Percentiles rank a stretch among this genome's conserved stretches.
Conservation (phyloP, 208 protist species). For the Leishmania turanica region DNA sequence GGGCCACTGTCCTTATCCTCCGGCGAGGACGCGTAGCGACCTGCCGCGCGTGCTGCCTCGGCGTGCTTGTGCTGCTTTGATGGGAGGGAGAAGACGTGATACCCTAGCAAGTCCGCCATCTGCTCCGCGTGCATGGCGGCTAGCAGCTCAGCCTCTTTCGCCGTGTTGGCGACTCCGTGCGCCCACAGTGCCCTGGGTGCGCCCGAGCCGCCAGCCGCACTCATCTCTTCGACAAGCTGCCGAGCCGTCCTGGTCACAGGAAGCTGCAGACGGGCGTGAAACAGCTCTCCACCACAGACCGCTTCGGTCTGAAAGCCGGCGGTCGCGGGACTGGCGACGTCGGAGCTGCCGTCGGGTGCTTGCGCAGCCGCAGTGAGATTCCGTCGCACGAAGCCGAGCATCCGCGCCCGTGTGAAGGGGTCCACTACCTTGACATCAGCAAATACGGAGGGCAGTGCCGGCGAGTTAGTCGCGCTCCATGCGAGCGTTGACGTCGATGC, state of each 20-base stretch:
- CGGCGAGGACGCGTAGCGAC: slow-evolving; percentile 74
- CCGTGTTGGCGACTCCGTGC: slow-evolving; percentile 73
- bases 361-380: slow-evolving; percentile 32
- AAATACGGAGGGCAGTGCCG: slow-evolving; percentile 28
- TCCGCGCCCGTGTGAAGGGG: slow-evolving; percentile 69
- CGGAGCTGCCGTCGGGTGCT: neutral
- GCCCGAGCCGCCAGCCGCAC: neutral
- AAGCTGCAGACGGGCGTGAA: slow-evolving; percentile 28
- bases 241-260: slow-evolving; percentile 13
- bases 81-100: slow-evolving; percentile 86
- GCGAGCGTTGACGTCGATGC: neutral
- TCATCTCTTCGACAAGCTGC: neutral
- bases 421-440: slow-evolving; percentile 31
- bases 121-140: slow-evolving; percentile 88
- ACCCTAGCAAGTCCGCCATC: slow-evolving; percentile 85
- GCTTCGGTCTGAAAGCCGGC: slow-evolving; percentile 20
- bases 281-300: slow-evolving; percentile 14
- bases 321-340: neutral
- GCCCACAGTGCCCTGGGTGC: slow-evolving; percentile 52
- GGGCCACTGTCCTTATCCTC: slow-evolving; percentile 44
- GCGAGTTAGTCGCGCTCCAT: slow-evolving; percentile 13
- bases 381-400: slow-evolving; percentile 84
- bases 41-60: slow-evolving; percentile 61
- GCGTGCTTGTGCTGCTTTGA: slow-evolving; percentile 89
- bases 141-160: slow-evolving; percentile 77